Base-by-base conservation (phyloP, 805 yeast genomes). In the Candida yuanshanica region DNA sequence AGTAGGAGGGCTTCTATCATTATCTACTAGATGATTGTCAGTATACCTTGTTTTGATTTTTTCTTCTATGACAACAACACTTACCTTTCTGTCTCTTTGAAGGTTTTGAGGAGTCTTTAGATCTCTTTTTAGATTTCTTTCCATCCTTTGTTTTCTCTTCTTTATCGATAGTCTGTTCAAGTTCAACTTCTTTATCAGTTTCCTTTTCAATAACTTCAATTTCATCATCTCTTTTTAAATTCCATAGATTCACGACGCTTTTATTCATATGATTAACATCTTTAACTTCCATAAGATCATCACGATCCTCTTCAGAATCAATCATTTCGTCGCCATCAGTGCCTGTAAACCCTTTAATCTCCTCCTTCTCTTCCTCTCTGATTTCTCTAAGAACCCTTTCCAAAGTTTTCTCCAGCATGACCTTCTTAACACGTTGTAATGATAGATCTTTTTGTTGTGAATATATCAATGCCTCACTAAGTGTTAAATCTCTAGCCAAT, bases 191-290 rank as follows among this genome's bases (percentile, higher is more conserved):
- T 27, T 27, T 14, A 12, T 27, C n/a, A 8, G 36, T 22, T 8
- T 17, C 42, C 14, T 11, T 17, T 20, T 32, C 38, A 3, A 5
- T 29, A 16, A 14, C 35, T 9, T 34, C 14, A 2, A 41, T 29
- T 38, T 40, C 41, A 24, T 48, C 51, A 29, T 36, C 20, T 7
- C 23, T 38, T 50, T 58, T 59, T 12, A 61, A 49, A 25, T 66
- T 71, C 96, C 97, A 90, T 36, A 79, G 59, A 16, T 77, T 70
- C 0, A 84, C 84, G 2, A 90, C 83, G 17, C 83, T 76, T 54
- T 81, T 86, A 59, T 91, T 91, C 64, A 88, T 72, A 4, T 74
- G 65, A 52, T 90, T 90, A 3, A 69, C 58, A 42, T 85, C 86
- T 37, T 65, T 67, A 5, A 75, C 87, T 4, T 74, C 77, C 85